Evolutionary conservation across 257 asterid species (phyloP), one percentile per base, ranked within the genome.

Genomic region (Haberlea rhodopensis): DNA sequence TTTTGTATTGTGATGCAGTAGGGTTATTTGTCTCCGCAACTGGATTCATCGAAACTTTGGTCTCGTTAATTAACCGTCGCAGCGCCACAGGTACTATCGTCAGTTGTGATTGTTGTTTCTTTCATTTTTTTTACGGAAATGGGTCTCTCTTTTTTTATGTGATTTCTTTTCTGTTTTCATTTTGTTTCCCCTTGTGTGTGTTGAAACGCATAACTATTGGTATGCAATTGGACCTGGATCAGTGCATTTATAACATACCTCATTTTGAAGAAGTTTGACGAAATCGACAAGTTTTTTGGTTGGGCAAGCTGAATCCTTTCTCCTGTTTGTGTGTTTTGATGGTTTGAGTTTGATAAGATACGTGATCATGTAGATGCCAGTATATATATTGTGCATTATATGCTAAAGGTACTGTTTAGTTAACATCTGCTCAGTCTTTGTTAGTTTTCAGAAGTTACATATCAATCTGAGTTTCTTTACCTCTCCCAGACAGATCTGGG

Each of bases 1-100:
- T 75, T 77, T 74, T 37, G 62, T 77, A 78, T 75, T 81, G 73
- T 73, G 71, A 73, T 81, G 81, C 71, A 77, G 71, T 63, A 81
- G 86, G 81, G 78, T 73, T 81, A 60, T 58, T 59, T 71, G 28
- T 71, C 65, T 55, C 54, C 77, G 64, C 72, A 63, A 61, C 69
- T 69, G 61, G 68, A 67, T 66, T 75, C 77, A 57, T 73, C 72
- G 65, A 63, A 70, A 67, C 69, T 66, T 71, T 68, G 80, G 71
- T 57, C 49, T 63, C 52, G 26, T 10, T 59, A 25, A n/a, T 69
- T 55, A 28, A 31, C 46, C 68, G 60, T 53, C 69, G 21, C 28
- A 16, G 23, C 43, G 51, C 71, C 57, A 45, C 60, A 18, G 68
- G 57, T 71, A 54, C 63, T 20, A 13, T 8, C 27, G 10, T 59